phyloP scores from a whole-genome alignment of 768 basidiomycete genomes.

The Naganishia randhawae region DNA sequence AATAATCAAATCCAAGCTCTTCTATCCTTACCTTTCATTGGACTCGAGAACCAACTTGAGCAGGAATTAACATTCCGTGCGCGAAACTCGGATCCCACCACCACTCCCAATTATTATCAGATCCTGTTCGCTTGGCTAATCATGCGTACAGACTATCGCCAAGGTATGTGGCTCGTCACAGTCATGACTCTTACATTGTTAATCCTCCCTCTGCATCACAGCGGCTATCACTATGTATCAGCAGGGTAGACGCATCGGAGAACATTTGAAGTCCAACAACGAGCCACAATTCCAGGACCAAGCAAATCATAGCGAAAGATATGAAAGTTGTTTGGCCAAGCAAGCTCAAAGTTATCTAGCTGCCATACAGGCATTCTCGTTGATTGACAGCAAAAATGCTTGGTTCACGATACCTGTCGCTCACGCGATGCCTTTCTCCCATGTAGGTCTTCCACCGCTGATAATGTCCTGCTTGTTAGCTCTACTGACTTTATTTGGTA shows the following conservation, averaged over 20 bases:
- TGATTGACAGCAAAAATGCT: slow-evolving; percentile 73
- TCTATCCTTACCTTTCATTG: slow-evolving; percentile 77
- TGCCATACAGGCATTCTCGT: slow-evolving; percentile 79
- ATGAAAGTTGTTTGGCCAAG: slow-evolving; percentile 61
- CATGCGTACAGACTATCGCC: slow-evolving; percentile 80
- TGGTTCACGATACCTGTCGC: slow-evolving; percentile 55
- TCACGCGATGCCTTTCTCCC: neutral
- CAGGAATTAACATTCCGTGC: slow-evolving; percentile 84
- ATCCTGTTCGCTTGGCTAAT: slow-evolving; percentile 95
- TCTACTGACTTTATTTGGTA: neutral
- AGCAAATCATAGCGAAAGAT: slow-evolving; percentile 47
- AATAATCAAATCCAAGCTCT: slow-evolving; percentile 73
- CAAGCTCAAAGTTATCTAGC: slow-evolving; percentile 70
- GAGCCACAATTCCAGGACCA: neutral
- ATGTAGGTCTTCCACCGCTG: neutral
- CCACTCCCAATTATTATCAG: slow-evolving; percentile 77
- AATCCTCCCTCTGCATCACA: slow-evolving; percentile 47
- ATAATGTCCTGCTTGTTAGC: neutral
- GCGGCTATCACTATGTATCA: slow-evolving; percentile 92
- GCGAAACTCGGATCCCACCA: slow-evolving; percentile 82
- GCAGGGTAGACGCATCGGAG: slow-evolving; percentile 72
- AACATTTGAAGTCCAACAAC: slow-evolving; percentile 27
- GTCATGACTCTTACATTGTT: neutral
- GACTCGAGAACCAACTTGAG: slow-evolving; percentile 81
- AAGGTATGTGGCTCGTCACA: slow-evolving; percentile 61